Percentiles rank a stretch among this genome's conserved stretches.
phyloP scores from a whole-genome alignment of 1,284 basidiomycete genomes.

The Lentinus polychrous region DNA sequence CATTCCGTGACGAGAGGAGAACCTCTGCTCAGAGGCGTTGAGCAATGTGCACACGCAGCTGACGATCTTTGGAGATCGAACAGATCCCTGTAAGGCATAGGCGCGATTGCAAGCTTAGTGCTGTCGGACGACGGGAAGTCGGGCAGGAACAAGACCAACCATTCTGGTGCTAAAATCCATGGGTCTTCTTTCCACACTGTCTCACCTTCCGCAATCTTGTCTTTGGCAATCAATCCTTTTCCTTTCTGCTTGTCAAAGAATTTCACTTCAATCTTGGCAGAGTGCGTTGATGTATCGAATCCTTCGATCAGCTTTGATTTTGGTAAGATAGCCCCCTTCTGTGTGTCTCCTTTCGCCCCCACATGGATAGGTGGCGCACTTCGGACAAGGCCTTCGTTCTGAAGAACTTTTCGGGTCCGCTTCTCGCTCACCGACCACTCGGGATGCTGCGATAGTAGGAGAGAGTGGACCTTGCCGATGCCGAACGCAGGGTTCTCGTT shows the following conservation, averaged over 20 bases:
- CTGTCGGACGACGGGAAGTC: not conserved
- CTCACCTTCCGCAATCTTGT: slow-evolving; percentile 64
- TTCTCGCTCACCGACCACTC: slow-evolving; percentile 80
- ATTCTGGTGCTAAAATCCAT: slow-evolving; percentile 65
- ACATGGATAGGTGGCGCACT: slow-evolving; percentile 10
- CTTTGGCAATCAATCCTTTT: slow-evolving; percentile 75
- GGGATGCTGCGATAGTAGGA: slow-evolving; percentile 51
- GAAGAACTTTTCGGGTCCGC: slow-evolving; percentile 64
- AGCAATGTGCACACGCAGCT: slow-evolving; percentile 58
- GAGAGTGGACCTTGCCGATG: slow-evolving; percentile 61
- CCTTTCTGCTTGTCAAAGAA: slow-evolving; percentile 71
- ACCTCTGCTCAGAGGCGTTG: slow-evolving; percentile 45
- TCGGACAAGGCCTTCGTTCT: slow-evolving; percentile 47
- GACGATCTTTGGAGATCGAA: slow-evolving; percentile 56
- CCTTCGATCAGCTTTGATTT: slow-evolving; percentile 60
- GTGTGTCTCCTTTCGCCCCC: not conserved
- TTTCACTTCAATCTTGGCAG: slow-evolving; percentile 57
- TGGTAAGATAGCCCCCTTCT: slow-evolving; percentile 35
- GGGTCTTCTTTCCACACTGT: slow-evolving; percentile 80
- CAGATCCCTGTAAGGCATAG: slow-evolving; percentile 47
- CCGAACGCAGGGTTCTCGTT: slow-evolving; percentile 58
- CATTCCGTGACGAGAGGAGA: slow-evolving; percentile 48
- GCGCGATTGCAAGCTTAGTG: not conserved
- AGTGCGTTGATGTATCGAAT: slow-evolving; percentile 57
- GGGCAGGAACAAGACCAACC: slow-evolving; percentile 30